Conservation (phyloP, 495 filamentous ascomycete genomes). For the Xylaria grammica region DNA sequence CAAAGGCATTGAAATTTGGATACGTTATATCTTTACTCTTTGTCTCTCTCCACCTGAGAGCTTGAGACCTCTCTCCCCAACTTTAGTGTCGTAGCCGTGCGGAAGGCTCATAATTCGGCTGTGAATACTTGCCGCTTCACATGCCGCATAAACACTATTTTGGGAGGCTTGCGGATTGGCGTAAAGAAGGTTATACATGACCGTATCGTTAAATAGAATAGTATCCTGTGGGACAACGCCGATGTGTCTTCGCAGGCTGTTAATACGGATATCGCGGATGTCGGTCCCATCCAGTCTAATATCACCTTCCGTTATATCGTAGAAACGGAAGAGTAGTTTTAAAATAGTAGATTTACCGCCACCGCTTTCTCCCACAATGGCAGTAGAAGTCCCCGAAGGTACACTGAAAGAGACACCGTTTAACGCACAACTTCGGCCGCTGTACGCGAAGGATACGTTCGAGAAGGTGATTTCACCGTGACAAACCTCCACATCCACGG, state of each 20-base stretch:
- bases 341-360: conserved; percentile 87
- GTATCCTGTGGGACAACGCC: conserved; percentile 3
- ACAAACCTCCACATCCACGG: conserved; percentile 57
- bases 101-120: conserved; percentile 78
- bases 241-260: not conserved
- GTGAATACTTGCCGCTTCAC: conserved; percentile 79
- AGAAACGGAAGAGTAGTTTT: conserved; percentile 80
- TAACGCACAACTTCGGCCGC: conserved; percentile 68
- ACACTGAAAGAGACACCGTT: conserved; percentile 72
- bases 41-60: conserved; percentile 87
- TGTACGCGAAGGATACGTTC: conserved; percentile 80
- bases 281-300: not conserved
- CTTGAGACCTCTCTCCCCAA: conserved; percentile 80
- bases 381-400: conserved; percentile 68
- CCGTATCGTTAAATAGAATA: conserved; percentile 53
- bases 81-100: conserved; percentile 56
- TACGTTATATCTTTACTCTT: not conserved
- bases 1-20: not conserved
- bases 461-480: conserved; percentile 74
- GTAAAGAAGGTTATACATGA: conserved; percentile 86
- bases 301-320: conserved; percentile 65
- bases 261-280: not conserved
- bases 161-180: conserved; percentile 74
- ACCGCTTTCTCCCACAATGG: conserved; percentile 67
- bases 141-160: conserved; percentile 75